Conservation (phyloP, 345 rosid genomes). For the Populus pruinosa region DNA sequence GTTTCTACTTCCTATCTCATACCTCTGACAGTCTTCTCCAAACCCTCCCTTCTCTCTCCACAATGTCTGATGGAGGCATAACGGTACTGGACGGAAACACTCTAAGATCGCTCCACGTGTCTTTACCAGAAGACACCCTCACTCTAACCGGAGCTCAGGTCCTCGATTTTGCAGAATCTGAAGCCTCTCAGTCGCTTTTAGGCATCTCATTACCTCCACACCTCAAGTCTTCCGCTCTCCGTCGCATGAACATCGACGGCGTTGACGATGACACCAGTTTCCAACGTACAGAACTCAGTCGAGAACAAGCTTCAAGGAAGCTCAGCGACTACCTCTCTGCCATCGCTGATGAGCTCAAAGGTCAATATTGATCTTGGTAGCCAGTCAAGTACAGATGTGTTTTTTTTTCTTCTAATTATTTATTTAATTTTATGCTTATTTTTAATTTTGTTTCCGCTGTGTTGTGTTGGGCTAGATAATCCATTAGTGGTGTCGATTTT, state of each 20-base stretch:
- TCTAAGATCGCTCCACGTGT: slow-evolving; percentile 49
- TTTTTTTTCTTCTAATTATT: not conserved
- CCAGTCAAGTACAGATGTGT: not conserved
- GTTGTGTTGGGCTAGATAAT: slow-evolving; percentile 35
- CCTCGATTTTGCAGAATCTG: slow-evolving; percentile 56
- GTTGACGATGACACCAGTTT: slow-evolving; percentile 36
- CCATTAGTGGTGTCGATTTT: slow-evolving; percentile 60
- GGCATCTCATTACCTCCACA: slow-evolving; percentile 60
- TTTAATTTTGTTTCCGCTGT: not conserved
- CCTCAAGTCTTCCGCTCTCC: slow-evolving; percentile 51
- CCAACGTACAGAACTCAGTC: slow-evolving; percentile 28
- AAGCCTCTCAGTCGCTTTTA: slow-evolving; percentile 45
- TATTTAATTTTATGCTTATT: not conserved
- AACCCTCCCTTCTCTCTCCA: not conserved
- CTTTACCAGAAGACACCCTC: slow-evolving; percentile 34
- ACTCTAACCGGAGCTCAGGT: slow-evolving; percentile 53
- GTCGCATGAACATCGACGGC: slow-evolving; percentile 30
- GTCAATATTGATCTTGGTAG: slow-evolving; percentile 22
- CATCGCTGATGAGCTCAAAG: slow-evolving; percentile 61
- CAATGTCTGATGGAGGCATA: slow-evolving; percentile 63
- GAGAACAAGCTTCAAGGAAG: slow-evolving; percentile 37
- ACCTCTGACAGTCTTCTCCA: not conserved
- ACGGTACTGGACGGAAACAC: slow-evolving; percentile 61
- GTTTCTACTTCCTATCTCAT: not conserved
- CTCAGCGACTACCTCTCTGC: slow-evolving; percentile 47